Evolutionary conservation across 2,329 filamentous ascomycete species (phyloP), one percentile per base, ranked within the genome.

Genomic region (Myriosclerotinia duriaeana): DNA sequence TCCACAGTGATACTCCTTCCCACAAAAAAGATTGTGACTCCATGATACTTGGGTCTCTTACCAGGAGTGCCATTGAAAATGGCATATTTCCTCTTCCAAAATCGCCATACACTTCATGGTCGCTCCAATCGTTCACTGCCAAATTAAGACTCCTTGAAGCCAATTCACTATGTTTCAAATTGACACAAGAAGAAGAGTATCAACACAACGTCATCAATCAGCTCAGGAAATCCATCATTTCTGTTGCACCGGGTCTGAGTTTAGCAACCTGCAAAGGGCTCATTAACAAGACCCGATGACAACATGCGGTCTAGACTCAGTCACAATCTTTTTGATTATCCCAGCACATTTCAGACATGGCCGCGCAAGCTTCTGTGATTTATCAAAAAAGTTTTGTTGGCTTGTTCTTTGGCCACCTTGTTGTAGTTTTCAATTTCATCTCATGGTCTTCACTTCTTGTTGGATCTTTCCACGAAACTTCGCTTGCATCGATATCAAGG

Each of bases 21-120:
- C 20, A 64, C 38, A 55, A 52, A 64, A 15, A 30, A 15, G 48
- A 22, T 20, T 64, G 61, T 11, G 61, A 64, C 53, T 53, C 53
- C 8, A 64, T 64, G 61, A 38, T 64, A 11, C 38, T 64, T 54
- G 61, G 61, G 2, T 34, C 38, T 44, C 26, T 64, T 2, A 54
- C n/a, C 4, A 54, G 36, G 36, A 44, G 40, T 22, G 22, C 22
- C 15, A 17, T 55, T 22, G 15, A 5, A 12, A 15, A 52, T 38
- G n/a, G 34, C 3, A 17, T 62, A 5, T 61, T 17, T 52, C 58
- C 58, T 46, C n/a, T 62, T 40, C 34, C 46, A 40, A 7, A 30
- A 52, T 3, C 20, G 15, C 59, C 46, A 38, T 53, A 42, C 12
- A 17, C 46, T 8, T 12, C 20, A 62, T 30, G n/a, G 46, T 62